Base-by-base conservation (phyloP, 306 rosid genomes). In the Lathyrus oleraceus region DNA sequence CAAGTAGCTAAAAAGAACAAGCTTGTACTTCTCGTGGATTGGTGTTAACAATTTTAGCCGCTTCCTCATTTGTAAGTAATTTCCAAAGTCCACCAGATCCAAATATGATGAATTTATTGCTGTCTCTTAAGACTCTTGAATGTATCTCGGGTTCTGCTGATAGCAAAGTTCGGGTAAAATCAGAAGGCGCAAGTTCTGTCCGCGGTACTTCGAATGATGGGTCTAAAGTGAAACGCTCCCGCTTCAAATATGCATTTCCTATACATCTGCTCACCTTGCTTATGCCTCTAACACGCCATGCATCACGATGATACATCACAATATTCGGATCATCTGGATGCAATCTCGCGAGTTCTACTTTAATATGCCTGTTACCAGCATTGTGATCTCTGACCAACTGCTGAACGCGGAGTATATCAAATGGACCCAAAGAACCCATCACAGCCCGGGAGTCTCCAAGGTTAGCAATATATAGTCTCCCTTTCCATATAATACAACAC, bases 361-460 rank as follows among this genome's bases (percentile, higher is more conserved):
- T 81, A 77, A 91, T 76, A 38, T 85, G 86, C 81, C 75, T 85
- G 27, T 32, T 40, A 28, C 78, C 49, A 48, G 82, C 87, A 79
- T 82, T 91, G 65, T 87, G 91, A 66, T 87, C 96, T 48, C 13
- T 43, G 35, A 81, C 84, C 71, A 91, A 70, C 65, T 81, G 91
- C 71, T 69, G 82, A 6, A 85, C 78, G 64, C 13, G 36, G 12
- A 87, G 78, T 78, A 44, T 81, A 69, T 64, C 82, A n/a, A 71
- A 69, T 77, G 36, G 56, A 57, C 80, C 77, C 12, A 67, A 1
- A 77, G 64, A 82, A 69, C 91, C 88, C 61, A 89, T 53, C 8
- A 91, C 81, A 30, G 89, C 94, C 72, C 87, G 85, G 5, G 90
- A 85, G 53, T 89, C 94, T 21, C 97, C 97, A 48, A 91, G 39